A percentile compares a stretch with the other conserved stretches of the same genome.
Evolutionary conservation across 2,329 filamentous ascomycete genomes (phyloP).

Genomic region (Botrytis squamosa): DNA sequence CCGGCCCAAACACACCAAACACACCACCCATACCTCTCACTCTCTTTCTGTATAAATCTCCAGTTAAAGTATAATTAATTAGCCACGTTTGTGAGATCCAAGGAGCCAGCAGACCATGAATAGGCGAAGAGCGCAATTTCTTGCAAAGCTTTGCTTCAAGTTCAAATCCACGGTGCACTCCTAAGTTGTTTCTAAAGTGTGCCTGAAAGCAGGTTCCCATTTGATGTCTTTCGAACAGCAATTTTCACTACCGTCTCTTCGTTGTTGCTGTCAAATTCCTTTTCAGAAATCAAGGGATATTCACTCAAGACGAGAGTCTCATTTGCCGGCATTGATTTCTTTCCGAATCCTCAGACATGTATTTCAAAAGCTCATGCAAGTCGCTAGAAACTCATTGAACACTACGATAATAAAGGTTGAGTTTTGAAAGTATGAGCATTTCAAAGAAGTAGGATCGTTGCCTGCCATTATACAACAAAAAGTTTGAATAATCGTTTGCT

Average conservation of each 20-base stretch:
- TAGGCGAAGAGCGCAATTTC: neutral
- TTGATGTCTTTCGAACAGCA: neutral
- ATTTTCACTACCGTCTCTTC: neutral
- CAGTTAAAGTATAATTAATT: too few species aligned
- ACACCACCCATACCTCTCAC: neutral
- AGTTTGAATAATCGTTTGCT: neutral
- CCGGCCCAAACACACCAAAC: neutral
- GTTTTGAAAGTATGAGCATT: fast-evolving
- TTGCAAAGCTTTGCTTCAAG: neutral
- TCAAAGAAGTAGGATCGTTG: neutral
- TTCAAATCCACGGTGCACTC: fast-evolving
- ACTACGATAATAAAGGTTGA: neutral
- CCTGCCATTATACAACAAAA: neutral
- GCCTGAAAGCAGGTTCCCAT: neutral
- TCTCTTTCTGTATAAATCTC: neutral
- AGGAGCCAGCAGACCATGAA: too few species aligned
- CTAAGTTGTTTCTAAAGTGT: neutral
- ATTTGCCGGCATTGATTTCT: neutral
- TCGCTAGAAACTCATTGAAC: neutral
- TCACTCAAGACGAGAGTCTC: neutral
- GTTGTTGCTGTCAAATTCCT: neutral
- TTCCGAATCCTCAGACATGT: neutral
- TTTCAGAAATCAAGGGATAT: neutral
- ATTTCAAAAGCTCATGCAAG: neutral
- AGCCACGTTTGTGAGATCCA: neutral